Base-by-base conservation (phyloP, 257 asterid species). In the Capsicum pubescens region DNA sequence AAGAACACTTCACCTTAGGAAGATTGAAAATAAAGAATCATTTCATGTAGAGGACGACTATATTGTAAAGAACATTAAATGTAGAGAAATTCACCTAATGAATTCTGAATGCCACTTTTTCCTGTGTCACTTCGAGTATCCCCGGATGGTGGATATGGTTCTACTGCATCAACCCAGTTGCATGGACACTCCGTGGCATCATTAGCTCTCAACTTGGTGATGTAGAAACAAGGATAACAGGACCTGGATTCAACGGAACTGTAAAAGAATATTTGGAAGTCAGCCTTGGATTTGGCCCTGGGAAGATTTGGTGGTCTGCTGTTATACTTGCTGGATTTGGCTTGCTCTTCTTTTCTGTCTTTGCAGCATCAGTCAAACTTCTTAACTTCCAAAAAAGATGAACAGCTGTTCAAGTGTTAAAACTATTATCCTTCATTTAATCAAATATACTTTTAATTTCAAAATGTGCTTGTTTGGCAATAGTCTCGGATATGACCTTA, bases 91-190 rank as follows among this genome's bases (percentile, higher is more conserved):
- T 39, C 44, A 39, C 44, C 44, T 39, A 39, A 39, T 39, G 44
- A 39, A 39, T 39, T 39, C 44, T 39, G 11, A 9, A 4, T 60
- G 15, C 15, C 36, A 19, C 19, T 19, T 60, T 60, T 32, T 14
- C 21, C 19, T 60, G 68, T 60, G 5, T 39, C 44, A 7, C 9
- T 60, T 60, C 93, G 98, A 87, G 89, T 78, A 93, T 93, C 67
- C 98, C 97, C 4, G 90, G 87, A 74, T 95, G 98, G 98, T 95
- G 98, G 98, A 80, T 93, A 86, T 95, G 98, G 98, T 95, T 90
- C 90, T 93, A 95, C 87, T 91, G 92, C 81, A 90, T 95, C 74
- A 92, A 92, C 85, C 98, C 98, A 8, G 68, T 91, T 63, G 90
- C 96, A 3, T 93, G 98, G 98, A 91, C 91, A 8, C 80, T 95